Evolutionary conservation across 371 early-diverging fungal genomes (phyloP).

Genomic region (Globomyces sp.): DNA sequence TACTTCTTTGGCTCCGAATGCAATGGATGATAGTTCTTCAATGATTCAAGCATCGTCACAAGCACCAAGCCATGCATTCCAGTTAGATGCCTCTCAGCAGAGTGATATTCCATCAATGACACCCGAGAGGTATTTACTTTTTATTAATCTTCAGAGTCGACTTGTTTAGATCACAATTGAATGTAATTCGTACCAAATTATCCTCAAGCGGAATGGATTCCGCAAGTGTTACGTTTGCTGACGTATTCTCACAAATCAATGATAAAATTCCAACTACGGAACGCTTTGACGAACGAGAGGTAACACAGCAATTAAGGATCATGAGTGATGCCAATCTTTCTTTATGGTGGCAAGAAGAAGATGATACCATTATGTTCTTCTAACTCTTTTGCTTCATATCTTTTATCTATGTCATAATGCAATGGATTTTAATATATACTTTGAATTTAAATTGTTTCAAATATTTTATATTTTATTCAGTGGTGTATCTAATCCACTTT

Average conservation of each 20-base stretch:
- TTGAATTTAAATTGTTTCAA: too few relatives aligned
- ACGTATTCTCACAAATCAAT: slow-evolving; percentile 37
- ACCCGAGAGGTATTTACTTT: neutral
- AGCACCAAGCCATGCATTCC: neutral
- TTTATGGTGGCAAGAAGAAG: slow-evolving; percentile 42
- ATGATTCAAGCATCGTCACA: neutral
- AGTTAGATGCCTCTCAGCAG: neutral
- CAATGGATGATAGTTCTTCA: slow-evolving; percentile 1
- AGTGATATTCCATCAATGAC: neutral
- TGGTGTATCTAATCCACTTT: slow-evolving; percentile 28
- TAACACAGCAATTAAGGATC: slow-evolving; percentile 24
- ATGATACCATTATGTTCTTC: slow-evolving; percentile 39
- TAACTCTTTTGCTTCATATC: slow-evolving; percentile 14
- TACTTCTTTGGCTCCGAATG: slow-evolving; percentile 8
- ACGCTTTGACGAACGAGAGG: slow-evolving; percentile 35
- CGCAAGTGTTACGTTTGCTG: slow-evolving; percentile 28
- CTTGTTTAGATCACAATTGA: slow-evolving; percentile 16
- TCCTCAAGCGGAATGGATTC: slow-evolving; percentile 13
- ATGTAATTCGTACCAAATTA: slow-evolving; percentile 18
- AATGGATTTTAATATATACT: too few relatives aligned
- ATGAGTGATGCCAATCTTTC: slow-evolving; percentile 36
- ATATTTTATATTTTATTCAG: neutral
- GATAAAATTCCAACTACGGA: slow-evolving; percentile 30
- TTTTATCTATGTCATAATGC: too few relatives aligned
- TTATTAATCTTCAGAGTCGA: slow-evolving; percentile 15